phyloP scores from a whole-genome alignment of 148 eudicot species.

The Talinum fruticosum region DNA sequence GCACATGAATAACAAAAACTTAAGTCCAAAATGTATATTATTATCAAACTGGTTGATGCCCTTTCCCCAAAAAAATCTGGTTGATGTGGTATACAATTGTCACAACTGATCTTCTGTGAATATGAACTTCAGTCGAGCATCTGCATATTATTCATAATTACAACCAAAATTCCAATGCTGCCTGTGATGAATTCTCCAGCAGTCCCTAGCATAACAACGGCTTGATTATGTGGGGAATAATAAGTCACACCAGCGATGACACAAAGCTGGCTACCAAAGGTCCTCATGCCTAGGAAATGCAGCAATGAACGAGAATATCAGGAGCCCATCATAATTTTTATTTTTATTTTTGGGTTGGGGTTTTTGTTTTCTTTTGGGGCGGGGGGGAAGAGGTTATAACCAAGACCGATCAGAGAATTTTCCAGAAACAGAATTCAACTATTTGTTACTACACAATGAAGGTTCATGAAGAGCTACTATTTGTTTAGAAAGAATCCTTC shows the following conservation, averaged over 20 bases:
- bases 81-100: background rate
- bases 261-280: background rate
- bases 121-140: constrained; percentile 5
- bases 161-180: background rate
- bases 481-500: no score
- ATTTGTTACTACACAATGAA: background rate
- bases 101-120: constrained; percentile 1
- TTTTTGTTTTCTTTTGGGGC: no score
- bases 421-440: background rate
- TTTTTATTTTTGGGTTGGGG: no score
- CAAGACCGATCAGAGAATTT: background rate
- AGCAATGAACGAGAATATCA: background rate
- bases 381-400: background rate
- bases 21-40: background rate
- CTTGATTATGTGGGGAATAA: background rate
- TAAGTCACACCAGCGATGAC: background rate
- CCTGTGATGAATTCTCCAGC: background rate
- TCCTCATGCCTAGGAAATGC: constrained; percentile 8
- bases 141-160: constrained; percentile 9
- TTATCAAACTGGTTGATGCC: background rate
- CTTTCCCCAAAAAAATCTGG: no score
- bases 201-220: background rate
- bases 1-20: background rate
- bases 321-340: background rate
- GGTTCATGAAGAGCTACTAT: background rate